A percentile compares a stretch with the other conserved stretches of the same genome.
These are phyloP conservation scores for Globisporangium emineosum DNA, from an alignment of 352 stramenopile species.

Conservation along the genomic window DNA sequence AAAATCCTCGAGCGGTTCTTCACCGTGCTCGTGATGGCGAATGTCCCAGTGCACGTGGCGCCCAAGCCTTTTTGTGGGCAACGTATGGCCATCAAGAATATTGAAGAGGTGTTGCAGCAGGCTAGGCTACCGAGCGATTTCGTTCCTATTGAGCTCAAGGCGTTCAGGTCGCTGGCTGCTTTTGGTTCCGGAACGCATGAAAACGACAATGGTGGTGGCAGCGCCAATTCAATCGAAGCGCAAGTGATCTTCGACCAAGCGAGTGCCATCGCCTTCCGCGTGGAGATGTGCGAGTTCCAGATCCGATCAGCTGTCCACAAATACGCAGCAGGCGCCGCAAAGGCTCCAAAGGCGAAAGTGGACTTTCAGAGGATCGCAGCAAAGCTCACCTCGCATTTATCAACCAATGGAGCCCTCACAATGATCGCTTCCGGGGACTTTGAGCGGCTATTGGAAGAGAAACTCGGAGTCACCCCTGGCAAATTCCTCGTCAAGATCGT, in stretches of 20 bases:
- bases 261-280: slow-evolving; percentile 28
- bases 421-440: slow-evolving; percentile 24
- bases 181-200: not conserved
- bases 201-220: not conserved
- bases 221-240: slow-evolving; percentile 4
- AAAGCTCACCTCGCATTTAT: slow-evolving; percentile 21
- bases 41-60: slow-evolving; percentile 13
- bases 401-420: not conserved
- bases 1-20: slow-evolving; percentile 26
- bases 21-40: slow-evolving; percentile 25
- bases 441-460: slow-evolving; percentile 30
- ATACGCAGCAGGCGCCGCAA: slow-evolving; percentile 10
- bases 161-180: slow-evolving; percentile 5
- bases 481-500: slow-evolving; percentile 26
- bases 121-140: slow-evolving; percentile 7
- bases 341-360: slow-evolving; percentile 19
- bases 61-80: slow-evolving; percentile 13
- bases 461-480: slow-evolving; percentile 26
- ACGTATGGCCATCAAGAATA: not conserved
- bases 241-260: slow-evolving; percentile 22
- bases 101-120: slow-evolving; percentile 12
- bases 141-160: slow-evolving; percentile 16
- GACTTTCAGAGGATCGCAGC: slow-evolving; percentile 29
- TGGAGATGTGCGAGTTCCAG: slow-evolving; percentile 51
- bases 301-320: slow-evolving; percentile 29